Base-by-base conservation (phyloP, 2,329 filamentous ascomycete species). In the Xylariaceae sp. region DNA sequence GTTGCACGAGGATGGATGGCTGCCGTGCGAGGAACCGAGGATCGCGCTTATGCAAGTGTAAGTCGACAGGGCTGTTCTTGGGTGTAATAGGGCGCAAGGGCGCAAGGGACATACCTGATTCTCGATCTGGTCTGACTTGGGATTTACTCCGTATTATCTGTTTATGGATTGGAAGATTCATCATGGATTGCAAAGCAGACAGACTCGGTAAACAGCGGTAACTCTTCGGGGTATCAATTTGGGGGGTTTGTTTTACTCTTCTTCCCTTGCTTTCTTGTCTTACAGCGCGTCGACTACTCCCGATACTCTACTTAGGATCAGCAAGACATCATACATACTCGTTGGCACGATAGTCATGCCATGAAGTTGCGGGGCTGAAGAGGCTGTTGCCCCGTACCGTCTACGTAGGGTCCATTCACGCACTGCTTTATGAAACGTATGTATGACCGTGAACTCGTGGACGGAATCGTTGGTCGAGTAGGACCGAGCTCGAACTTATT, bases 21-120 rank as follows among this genome's bases (percentile, higher is more conserved):
- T 51, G 58, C 42, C 35, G 56, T 58, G 58, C 55, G 23, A 57
- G 54, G 53, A 63, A 55, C 61, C 54, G 58, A 61, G 15, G 47
- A 59, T 42, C 58, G 61, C 61, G 61, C 61, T 63, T 63, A 63
- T 63, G 61, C 61, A 61, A 47, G 47, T 37, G 51, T 56, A 39
- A 15, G 51, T 34, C 49, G 56, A 59, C 54, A 60, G 57, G 57
- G 23, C 23, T 30, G 23, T 30, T 30, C 49, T 62, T 55, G 51
- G 57, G 45, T 15, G 37, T 42, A 13, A 10, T 42, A 13, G 37
- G 23, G 23, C 5, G 23, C 5, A 30, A 5, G 23, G 23, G 23
- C 23, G 23, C 5, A 30, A 5, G 23, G 23, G 23, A 4, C 4
- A 30, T 30, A 5, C 23, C 23, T 30, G 23, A 5, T 30, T 30